phyloP scores from a whole-genome alignment of 1,139 yeast species.

The Chernovozyma aurita region DNA sequence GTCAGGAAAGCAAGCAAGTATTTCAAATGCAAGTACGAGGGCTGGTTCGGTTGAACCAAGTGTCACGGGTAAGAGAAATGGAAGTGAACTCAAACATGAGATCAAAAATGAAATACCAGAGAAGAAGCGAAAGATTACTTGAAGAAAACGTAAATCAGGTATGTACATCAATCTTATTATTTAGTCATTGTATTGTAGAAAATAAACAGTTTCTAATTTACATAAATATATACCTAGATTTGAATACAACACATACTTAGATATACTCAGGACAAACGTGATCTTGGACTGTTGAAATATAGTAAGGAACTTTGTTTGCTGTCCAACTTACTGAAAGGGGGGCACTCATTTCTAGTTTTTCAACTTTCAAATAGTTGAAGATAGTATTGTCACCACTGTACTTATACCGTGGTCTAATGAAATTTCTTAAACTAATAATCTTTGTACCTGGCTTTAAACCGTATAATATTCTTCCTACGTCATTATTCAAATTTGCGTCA shows the following conservation, averaged over 20 bases:
- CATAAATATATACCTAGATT: too few species aligned
- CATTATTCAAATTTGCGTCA: slow-evolving; percentile 64
- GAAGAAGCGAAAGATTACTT: background rate
- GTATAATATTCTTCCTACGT: slow-evolving; percentile 59
- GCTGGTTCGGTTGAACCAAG: slow-evolving; percentile 32
- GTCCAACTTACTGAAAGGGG: slow-evolving; percentile 86
- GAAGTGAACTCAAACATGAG: slow-evolving; percentile 7
- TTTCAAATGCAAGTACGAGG: slow-evolving; percentile 28
- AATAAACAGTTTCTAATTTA: too few species aligned
- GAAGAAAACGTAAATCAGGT: too few species aligned
- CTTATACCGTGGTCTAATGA: slow-evolving; percentile 57
- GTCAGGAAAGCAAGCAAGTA: slow-evolving; percentile 16
- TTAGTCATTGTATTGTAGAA: too few species aligned
- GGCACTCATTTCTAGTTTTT: slow-evolving; percentile 59
- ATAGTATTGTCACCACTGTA: slow-evolving; percentile 52
- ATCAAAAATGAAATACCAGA: background rate
- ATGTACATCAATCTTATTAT: too few species aligned
- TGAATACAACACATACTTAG: too few species aligned
- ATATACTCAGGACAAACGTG: slow-evolving; percentile 28
- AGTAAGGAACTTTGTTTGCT: slow-evolving; percentile 76
- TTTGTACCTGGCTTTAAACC: slow-evolving; percentile 72
- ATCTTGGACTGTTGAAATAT: slow-evolving; percentile 65
- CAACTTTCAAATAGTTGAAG: slow-evolving; percentile 62
- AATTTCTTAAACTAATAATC: slow-evolving; percentile 72
- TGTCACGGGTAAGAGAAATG: slow-evolving; percentile 9